phyloP scores from a whole-genome alignment of 805 yeast species.

The Kuraishia ogatae region DNA sequence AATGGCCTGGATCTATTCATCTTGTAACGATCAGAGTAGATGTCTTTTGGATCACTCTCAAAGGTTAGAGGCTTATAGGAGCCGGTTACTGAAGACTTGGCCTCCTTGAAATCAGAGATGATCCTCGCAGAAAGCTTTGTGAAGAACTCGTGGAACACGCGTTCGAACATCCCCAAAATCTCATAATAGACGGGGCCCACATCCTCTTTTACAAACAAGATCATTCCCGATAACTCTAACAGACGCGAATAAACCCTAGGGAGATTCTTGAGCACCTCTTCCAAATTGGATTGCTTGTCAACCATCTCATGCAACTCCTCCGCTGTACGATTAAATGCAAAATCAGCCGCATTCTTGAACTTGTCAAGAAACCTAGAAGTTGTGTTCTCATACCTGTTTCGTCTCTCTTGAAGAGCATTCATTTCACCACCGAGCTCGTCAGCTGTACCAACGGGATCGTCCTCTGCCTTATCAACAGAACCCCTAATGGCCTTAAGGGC shows the following conservation, averaged over 20 bases:
- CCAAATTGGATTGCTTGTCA: conserved; percentile 7
- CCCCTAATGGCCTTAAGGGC: conserved; percentile 62
- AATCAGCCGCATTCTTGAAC: conserved; percentile 24
- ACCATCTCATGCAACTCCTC: conserved; percentile 14
- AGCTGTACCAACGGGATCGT: conserved; percentile 38
- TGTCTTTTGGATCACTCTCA: conserved; percentile 11
- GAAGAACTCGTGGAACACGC: conserved; percentile 19
- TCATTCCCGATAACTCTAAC: conserved; percentile 36
- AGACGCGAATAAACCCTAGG: conserved; percentile 26
- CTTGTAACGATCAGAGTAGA: conserved; percentile 8
- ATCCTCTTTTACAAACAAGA: conserved; percentile 51
- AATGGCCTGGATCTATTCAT: conserved; percentile 4
- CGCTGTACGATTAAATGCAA: conserved; percentile 12
- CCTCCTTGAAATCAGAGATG: conserved; percentile 9
- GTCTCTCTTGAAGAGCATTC: conserved; percentile 65
- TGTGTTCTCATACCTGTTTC: conserved; percentile 48
- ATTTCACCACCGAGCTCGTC: conserved; percentile 46
- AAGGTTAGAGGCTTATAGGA: conserved; percentile 11
- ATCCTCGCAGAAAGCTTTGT: conserved; percentile 16
- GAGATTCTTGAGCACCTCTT: conserved; percentile 8
- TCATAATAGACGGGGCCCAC: conserved; percentile 37
- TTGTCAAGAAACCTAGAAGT: conserved; percentile 39
- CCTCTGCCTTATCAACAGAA: conserved; percentile 25
- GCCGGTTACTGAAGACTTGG: not conserved
- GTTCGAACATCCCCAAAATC: conserved; percentile 30